Conservation (phyloP, 2,329 filamentous ascomycete genomes). For the Diaporthe citriasiana region DNA sequence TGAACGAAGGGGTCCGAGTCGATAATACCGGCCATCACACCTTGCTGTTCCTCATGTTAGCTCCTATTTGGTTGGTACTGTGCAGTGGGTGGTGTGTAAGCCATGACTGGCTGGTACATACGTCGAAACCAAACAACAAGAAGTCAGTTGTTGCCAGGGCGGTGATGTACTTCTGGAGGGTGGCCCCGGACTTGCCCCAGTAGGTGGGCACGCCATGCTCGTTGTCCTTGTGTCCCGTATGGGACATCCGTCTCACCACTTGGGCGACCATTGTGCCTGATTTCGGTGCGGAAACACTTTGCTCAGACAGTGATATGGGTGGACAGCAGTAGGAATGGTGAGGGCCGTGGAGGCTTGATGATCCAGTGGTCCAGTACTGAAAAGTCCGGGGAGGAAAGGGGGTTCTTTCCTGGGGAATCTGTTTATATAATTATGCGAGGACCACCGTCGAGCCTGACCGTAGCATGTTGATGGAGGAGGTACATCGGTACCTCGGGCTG, state of each 20-base stretch:
- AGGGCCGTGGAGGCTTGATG: conserved; percentile 7
- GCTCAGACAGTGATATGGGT: not conserved
- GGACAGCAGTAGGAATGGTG: not conserved
- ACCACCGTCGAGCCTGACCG: not conserved
- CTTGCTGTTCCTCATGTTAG: conserved; percentile 33
- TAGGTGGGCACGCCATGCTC: conserved; percentile 42
- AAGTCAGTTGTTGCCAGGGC: conserved; percentile 40
- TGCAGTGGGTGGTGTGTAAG: not conserved
- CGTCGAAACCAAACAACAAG: conserved; percentile 42
- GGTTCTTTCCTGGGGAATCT: conserved; percentile 29
- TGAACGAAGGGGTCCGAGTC: conserved; percentile 30
- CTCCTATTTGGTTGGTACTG: not conserved
- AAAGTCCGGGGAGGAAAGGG: conserved; percentile 17
- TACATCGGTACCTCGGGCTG: conserved; percentile 15
- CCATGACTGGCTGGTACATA: not conserved
- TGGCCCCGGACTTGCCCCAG: conserved; percentile 41
- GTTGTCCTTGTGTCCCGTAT: conserved; percentile 43
- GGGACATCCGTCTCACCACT: conserved; percentile 34
- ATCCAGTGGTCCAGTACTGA: not conserved
- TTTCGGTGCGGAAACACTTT: conserved; percentile 13
- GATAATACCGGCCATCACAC: conserved; percentile 43
- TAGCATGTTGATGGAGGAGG: not conserved
- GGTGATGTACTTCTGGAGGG: conserved; percentile 41
- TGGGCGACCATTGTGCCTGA: conserved; percentile 39
- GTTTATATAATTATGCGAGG: conserved; percentile 35